phyloP scores from a whole-genome alignment of 2,329 filamentous ascomycete species.

The Endocalyx cinctus region DNA sequence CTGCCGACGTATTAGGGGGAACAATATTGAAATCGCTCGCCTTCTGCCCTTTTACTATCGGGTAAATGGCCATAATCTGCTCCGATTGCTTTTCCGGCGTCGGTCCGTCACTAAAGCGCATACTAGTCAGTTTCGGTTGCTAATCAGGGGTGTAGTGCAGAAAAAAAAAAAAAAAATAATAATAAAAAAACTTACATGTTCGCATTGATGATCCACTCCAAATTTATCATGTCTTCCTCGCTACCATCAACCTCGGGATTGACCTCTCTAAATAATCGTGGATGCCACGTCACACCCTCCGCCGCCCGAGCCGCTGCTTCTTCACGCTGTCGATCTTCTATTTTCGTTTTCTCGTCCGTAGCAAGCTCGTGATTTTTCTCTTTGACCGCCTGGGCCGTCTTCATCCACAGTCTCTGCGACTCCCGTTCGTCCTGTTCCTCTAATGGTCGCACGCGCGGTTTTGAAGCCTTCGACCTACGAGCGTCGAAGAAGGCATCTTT shows the following conservation, averaged over 20 bases:
- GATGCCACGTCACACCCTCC: constrained; percentile 80
- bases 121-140: too few species aligned
- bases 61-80: constrained; percentile 82
- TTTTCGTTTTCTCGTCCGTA: constrained; percentile 92
- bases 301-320: constrained; percentile 78
- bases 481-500: constrained; percentile 90
- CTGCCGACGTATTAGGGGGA: constrained; percentile 38
- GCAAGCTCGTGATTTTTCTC: constrained; percentile 82
- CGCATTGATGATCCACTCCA: constrained; percentile 94
- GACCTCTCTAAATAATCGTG: constrained; percentile 76
- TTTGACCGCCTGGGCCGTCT: constrained; percentile 76
- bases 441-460: constrained; percentile 69
- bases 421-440: constrained; percentile 86
- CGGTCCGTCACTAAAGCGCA: constrained; percentile 50
- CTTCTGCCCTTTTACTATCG: constrained; percentile 76
- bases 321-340: constrained; percentile 87
- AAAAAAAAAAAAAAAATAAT: too few species aligned
- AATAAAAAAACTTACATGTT: constrained; percentile 70
- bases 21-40: constrained; percentile 50
- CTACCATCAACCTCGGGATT: constrained; percentile 63
- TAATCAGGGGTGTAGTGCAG: too few species aligned
- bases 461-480: constrained; percentile 67
- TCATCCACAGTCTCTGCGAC: constrained; percentile 82
- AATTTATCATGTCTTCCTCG: constrained; percentile 78
- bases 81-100: constrained; percentile 67